Evolutionary conservation across 2,329 filamentous ascomycete species (phyloP).

Genomic region (Lasiodiplodia theobromae): DNA sequence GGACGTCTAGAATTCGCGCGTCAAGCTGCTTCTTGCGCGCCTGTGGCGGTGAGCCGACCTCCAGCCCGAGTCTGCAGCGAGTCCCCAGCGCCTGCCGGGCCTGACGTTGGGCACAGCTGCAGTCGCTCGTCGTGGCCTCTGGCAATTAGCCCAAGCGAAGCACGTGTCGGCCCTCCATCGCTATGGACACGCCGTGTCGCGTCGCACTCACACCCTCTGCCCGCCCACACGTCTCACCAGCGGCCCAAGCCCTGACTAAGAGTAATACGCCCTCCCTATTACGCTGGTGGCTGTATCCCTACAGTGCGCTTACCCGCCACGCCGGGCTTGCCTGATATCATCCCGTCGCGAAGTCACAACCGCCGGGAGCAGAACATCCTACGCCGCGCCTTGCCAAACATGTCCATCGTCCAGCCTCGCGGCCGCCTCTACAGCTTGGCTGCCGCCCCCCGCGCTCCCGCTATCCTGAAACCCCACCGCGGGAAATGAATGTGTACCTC

Average conservation of each 20-base stretch:
- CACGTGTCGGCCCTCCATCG: neutral
- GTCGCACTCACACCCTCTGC: conserved; percentile 1
- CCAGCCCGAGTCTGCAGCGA: conserved; percentile 3
- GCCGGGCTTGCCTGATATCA: conserved; percentile 18
- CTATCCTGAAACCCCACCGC: conserved; percentile 39
- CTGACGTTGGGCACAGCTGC: conserved; percentile 27
- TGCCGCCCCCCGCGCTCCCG: conserved; percentile 26
- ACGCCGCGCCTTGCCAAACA: neutral
- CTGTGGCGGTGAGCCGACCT: conserved; percentile 23
- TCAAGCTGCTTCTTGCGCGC: conserved; percentile 10
- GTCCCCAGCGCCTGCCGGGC: neutral
- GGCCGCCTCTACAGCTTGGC: conserved; percentile 17
- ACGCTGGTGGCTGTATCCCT: conserved; percentile 14
- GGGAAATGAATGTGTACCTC: conserved; percentile 38
- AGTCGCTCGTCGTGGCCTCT: conserved; percentile 22
- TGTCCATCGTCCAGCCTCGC: neutral
- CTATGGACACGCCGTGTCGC: neutral
- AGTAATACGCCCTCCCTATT: conserved; percentile 14
- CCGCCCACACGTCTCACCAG: neutral
- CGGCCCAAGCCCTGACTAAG: conserved; percentile 19
- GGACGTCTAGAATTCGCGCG: conserved; percentile 23
- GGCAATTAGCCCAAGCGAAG: conserved; percentile 19
- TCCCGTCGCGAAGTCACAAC: conserved; percentile 10
- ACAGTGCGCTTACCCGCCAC: conserved; percentile 18
- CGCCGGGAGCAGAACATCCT: conserved; percentile 12